These are phyloP conservation scores for Russula lepida DNA, from an alignment of 768 basidiomycete species.

Conservation along the genomic window DNA sequence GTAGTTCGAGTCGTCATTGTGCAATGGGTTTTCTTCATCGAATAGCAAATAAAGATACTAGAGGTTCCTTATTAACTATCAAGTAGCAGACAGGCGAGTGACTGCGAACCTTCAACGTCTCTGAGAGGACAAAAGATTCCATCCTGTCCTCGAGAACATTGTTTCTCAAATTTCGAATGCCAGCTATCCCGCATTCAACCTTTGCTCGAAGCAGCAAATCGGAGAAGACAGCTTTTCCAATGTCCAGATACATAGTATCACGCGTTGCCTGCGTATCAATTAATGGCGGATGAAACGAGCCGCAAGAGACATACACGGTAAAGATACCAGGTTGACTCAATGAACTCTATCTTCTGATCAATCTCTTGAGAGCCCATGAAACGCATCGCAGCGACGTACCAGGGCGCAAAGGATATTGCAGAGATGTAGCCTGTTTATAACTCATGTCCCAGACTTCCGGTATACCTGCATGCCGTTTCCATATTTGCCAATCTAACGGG, in stretches of 20 bases:
- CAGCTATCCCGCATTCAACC: slow-evolving; percentile 80
- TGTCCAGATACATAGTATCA: slow-evolving; percentile 87
- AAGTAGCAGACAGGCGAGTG: not conserved
- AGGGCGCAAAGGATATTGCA: slow-evolving; percentile 75
- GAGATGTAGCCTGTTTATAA: slow-evolving; percentile 59
- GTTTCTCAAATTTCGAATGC: slow-evolving; percentile 69
- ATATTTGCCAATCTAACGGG: slow-evolving; percentile 78
- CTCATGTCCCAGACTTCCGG: slow-evolving; percentile 90
- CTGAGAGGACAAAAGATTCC: slow-evolving; percentile 94
- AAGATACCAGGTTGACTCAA: slow-evolving; percentile 95
- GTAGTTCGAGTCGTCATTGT: slow-evolving; percentile 72
- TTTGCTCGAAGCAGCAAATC: slow-evolving; percentile 70
- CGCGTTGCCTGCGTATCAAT: slow-evolving; percentile 63
- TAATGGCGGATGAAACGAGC: not conserved
- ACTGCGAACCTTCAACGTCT: slow-evolving; percentile 73
- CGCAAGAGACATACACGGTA: slow-evolving; percentile 53
- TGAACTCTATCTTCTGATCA: slow-evolving; percentile 51
- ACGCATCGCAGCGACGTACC: slow-evolving; percentile 27
- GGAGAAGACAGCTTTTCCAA: slow-evolving; percentile 74
- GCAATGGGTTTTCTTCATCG: slow-evolving; percentile 71
- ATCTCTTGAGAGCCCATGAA: not conserved
- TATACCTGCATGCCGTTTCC: slow-evolving; percentile 78
- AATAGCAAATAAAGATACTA: slow-evolving; percentile 93
- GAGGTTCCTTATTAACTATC: not conserved
- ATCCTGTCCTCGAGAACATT: slow-evolving; percentile 85